Percentiles rank a stretch among this genome's conserved stretches.
Evolutionary conservation across 2,329 filamentous ascomycete genomes (phyloP).

Genomic region (Paraphoma sp.): DNA sequence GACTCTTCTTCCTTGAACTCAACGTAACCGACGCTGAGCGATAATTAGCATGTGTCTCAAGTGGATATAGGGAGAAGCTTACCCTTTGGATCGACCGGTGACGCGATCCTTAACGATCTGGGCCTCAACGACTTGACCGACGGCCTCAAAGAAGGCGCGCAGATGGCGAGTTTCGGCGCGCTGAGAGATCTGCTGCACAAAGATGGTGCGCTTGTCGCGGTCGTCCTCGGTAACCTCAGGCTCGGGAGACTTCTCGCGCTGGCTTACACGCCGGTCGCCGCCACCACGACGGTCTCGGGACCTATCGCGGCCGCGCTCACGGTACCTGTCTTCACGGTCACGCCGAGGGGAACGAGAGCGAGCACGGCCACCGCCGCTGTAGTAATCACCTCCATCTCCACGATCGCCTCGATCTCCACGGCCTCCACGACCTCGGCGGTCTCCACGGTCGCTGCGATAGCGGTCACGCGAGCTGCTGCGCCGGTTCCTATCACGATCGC

Average conservation of each 20-base stretch:
- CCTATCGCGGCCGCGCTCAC: conserved; percentile 61
- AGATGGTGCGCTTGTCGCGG: conserved; percentile 93
- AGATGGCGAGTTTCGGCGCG: conserved; percentile 91
- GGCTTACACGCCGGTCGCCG: conserved; percentile 52
- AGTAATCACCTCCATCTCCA: conserved; percentile 46
- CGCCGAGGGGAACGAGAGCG: conserved; percentile 49
- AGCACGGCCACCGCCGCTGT: conserved; percentile 44
- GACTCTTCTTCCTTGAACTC: conserved; percentile 98
- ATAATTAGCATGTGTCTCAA: conserved; percentile 45
- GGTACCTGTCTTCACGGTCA: conserved; percentile 37
- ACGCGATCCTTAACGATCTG: conserved; percentile 99
- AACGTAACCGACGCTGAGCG: conserved; percentile 89
- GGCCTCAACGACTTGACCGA: conserved; percentile 92
- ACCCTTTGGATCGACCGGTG: conserved; percentile 97
- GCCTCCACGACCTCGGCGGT: conserved; percentile 21
- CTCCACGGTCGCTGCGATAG: conserved; percentile 27
- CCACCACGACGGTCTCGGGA: conserved; percentile 56
- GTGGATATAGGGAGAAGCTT: conserved; percentile 46
- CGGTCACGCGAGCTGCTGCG: conserved; percentile 38
- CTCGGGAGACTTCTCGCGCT: conserved; percentile 57
- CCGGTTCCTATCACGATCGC: conserved; percentile 43
- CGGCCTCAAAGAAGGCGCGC: conserved; percentile 93
- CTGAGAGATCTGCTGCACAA: conserved; percentile 96
- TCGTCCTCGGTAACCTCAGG: conserved; percentile 91
- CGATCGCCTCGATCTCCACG: conserved; percentile 19